Evolutionary conservation across 1,284 basidiomycete genomes (phyloP).

Genomic region (Trichosporon ovoides): DNA sequence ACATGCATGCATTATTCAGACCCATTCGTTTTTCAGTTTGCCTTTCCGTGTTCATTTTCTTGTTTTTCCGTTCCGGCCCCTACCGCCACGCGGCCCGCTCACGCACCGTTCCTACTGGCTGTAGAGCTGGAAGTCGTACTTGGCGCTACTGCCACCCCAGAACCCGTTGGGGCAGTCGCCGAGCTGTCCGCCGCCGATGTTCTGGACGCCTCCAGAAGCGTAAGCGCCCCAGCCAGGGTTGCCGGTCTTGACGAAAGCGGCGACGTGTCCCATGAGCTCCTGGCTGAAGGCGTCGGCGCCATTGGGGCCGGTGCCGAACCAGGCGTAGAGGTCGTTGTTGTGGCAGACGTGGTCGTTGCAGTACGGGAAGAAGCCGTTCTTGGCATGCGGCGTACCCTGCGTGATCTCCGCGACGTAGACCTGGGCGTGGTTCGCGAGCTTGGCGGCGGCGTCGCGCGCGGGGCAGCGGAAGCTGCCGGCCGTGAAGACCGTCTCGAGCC

Average conservation of each 20-base stretch:
- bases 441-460: slow-evolving; percentile 61
- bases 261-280: slow-evolving; percentile 23
- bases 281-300: background rate
- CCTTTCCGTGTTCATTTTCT: no score
- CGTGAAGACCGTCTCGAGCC: slow-evolving; percentile 58
- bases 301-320: slow-evolving; percentile 26
- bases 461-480: slow-evolving; percentile 57
- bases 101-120: background rate
- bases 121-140: slow-evolving; percentile 38
- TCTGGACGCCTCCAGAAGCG: slow-evolving; percentile 8
- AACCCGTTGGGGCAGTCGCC: slow-evolving; percentile 25
- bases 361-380: slow-evolving; percentile 49
- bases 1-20: slow-evolving; percentile 5
- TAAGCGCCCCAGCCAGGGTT: slow-evolving; percentile 17
- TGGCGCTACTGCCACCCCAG: slow-evolving; percentile 28
- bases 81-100: no score
- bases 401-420: slow-evolving; percentile 66
- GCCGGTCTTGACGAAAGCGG: slow-evolving; percentile 30
- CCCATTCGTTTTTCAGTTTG: no score
- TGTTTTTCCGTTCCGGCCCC: no score
- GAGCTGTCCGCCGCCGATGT: slow-evolving; percentile 22
- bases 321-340: slow-evolving; percentile 41
- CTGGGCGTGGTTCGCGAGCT: slow-evolving; percentile 60
- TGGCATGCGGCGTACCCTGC: slow-evolving; percentile 63
- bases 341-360: slow-evolving; percentile 39